Percentiles rank a stretch among this genome's conserved stretches.
Conservation (phyloP, 345 rosid species). For the Camelina neglecta region DNA sequence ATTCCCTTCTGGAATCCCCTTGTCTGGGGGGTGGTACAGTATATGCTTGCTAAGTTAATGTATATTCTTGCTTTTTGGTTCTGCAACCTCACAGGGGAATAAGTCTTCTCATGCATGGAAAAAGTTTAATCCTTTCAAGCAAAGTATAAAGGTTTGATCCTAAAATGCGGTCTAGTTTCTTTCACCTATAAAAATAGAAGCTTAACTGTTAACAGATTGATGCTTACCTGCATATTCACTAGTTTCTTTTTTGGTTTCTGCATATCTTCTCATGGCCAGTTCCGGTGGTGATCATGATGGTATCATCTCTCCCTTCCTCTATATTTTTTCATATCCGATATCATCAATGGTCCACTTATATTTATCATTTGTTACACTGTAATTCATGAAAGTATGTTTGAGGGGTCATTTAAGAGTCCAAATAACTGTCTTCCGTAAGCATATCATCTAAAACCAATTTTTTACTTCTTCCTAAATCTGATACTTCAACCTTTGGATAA, state of each 20-base stretch:
- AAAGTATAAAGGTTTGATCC: constrained; percentile 37
- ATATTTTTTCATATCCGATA: too few species aligned
- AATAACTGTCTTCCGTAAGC: neutral
- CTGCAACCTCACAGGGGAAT: constrained; percentile 32
- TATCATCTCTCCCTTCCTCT: constrained; percentile 24
- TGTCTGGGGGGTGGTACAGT: neutral
- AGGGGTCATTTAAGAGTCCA: neutral
- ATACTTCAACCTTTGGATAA: neutral
- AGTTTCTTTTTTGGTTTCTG: constrained; percentile 23
- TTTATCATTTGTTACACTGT: neutral
- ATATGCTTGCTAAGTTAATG: constrained; percentile 23
- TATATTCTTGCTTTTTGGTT: constrained; percentile 42
- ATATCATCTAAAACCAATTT: neutral
- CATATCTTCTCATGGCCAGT: constrained; percentile 39
- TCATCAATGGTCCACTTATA: neutral
- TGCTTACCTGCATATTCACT: constrained; percentile 20
- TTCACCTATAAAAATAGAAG: constrained; percentile 24
- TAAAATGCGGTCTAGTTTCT: neutral
- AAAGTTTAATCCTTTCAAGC: constrained; percentile 28
- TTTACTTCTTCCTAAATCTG: neutral
- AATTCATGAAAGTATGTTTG: neutral
- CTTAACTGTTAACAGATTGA: neutral
- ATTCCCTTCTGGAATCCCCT: constrained; percentile 6
- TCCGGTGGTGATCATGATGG: constrained; percentile 43
- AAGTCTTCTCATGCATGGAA: constrained; percentile 18